Evolutionary conservation across 2,329 filamentous ascomycete genomes (phyloP).

Genomic region (Colletotrichum shisoi): DNA sequence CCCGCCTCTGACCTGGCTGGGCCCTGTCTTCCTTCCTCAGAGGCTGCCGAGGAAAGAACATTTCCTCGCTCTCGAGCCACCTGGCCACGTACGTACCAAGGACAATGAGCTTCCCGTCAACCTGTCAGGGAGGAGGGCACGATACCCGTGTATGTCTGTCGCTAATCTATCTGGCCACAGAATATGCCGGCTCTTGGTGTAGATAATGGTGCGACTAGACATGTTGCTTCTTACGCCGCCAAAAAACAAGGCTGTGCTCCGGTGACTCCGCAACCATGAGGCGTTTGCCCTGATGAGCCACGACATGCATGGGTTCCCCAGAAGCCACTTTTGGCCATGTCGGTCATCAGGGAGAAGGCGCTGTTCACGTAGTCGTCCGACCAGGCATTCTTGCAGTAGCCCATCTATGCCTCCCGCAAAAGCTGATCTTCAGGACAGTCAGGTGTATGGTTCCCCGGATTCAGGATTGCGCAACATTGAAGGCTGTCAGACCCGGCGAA

Average conservation of each 20-base stretch:
- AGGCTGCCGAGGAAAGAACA: neutral
- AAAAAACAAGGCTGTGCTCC: no score
- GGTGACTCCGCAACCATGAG: neutral
- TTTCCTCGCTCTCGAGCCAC: neutral
- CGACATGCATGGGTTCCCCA: neutral
- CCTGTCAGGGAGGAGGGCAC: neutral
- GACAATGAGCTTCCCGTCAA: neutral
- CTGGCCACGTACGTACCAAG: neutral
- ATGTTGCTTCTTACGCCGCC: neutral
- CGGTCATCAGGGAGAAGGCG: neutral
- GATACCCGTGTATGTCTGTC: neutral
- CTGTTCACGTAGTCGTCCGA: neutral
- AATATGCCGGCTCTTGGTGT: conserved; percentile 8
- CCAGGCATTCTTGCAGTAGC: conserved; percentile 19
- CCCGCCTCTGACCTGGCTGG: neutral
- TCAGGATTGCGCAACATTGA: neutral
- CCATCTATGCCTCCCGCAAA: neutral
- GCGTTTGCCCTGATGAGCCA: neutral
- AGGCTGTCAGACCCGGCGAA: conserved; percentile 19
- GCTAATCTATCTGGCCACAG: conserved; percentile 7
- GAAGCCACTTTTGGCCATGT: neutral
- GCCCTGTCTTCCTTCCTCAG: neutral
- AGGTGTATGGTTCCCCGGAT: conserved; percentile 16
- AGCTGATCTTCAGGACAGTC: neutral
- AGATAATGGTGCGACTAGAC: neutral